phyloP scores from a whole-genome alignment of 192 early-diverging fungal genomes.

The Linnemannia hyalina region DNA sequence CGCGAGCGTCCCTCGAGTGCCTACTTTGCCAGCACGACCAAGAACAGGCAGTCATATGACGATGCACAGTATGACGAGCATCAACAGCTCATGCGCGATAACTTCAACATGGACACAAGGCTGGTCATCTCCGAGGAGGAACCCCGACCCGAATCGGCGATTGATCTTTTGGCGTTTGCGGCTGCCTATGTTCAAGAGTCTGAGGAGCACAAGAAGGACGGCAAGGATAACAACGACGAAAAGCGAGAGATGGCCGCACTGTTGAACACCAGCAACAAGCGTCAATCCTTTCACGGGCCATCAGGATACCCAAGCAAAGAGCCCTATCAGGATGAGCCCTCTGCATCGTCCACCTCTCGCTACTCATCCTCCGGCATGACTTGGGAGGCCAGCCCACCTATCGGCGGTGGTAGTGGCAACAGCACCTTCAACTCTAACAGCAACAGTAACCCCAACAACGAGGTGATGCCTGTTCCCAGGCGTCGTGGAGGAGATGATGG shows the following conservation, averaged over 20 bases:
- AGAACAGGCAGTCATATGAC: conserved; percentile 43
- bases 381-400: conserved; percentile 42
- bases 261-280: conserved; percentile 36
- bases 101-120: conserved; percentile 50
- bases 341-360: conserved; percentile 14
- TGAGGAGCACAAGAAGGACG: conserved; percentile 51
- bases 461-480: conserved; percentile 37
- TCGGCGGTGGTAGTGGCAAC: not conserved
- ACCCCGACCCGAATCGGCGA: conserved; percentile 47
- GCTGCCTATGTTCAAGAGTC: conserved; percentile 48
- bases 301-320: conserved; percentile 49
- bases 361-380: conserved; percentile 34
- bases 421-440: not conserved
- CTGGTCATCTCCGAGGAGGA: conserved; percentile 52
- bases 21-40: conserved; percentile 23
- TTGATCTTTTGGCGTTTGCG: conserved; percentile 52
- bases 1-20: conserved; percentile 22
- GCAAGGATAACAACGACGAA: conserved; percentile 19
- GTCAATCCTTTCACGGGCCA: conserved; percentile 51
- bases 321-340: conserved; percentile 35
- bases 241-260: conserved; percentile 34
- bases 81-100: conserved; percentile 50
- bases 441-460: not conserved
- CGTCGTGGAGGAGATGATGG: conserved; percentile 39
- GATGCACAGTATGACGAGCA: conserved; percentile 47